Conservation (phyloP, 2,329 filamentous ascomycete species). For the Aureobasidium namibiae region DNA sequence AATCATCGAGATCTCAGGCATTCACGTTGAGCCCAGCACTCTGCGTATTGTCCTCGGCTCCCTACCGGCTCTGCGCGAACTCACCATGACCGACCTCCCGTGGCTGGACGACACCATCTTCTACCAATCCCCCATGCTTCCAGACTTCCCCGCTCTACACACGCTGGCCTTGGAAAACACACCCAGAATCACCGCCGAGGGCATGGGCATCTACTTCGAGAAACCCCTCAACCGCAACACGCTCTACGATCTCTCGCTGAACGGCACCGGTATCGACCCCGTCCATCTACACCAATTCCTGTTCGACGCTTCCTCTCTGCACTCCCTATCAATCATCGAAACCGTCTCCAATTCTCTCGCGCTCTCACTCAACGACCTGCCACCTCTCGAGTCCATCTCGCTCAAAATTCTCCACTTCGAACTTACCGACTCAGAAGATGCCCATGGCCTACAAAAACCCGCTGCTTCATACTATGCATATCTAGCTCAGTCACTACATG, state of each 20-base stretch:
- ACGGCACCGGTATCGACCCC: constrained; percentile 61
- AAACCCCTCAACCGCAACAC: constrained; percentile 50
- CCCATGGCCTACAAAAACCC: constrained; percentile 48
- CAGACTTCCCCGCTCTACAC: constrained; percentile 65
- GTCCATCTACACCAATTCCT: constrained; percentile 55
- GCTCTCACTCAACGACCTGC: constrained; percentile 37
- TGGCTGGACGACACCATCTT: constrained; percentile 74
- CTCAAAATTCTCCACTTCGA: constrained; percentile 74
- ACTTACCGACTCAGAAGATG: constrained; percentile 56
- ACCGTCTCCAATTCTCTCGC: constrained; percentile 51
- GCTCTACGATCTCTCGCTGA: constrained; percentile 62
- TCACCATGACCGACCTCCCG: constrained; percentile 63
- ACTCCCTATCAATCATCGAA: constrained; percentile 50
- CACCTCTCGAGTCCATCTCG: constrained; percentile 58
- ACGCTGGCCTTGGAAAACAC: constrained; percentile 65
- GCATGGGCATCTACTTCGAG: constrained; percentile 61
- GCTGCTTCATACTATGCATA: constrained; percentile 70
- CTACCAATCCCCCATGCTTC: constrained; percentile 51
- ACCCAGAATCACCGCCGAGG: constrained; percentile 62
- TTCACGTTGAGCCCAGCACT: constrained; percentile 61
- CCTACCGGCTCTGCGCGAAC: constrained; percentile 59
- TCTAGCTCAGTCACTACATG: constrained; percentile 72
- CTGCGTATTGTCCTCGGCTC: constrained; percentile 63
- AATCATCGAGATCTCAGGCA: constrained; percentile 59
- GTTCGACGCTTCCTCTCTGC: constrained; percentile 48